Base-by-base conservation (phyloP, 352 stramenopile genomes). In the Phytopythium montanum region DNA sequence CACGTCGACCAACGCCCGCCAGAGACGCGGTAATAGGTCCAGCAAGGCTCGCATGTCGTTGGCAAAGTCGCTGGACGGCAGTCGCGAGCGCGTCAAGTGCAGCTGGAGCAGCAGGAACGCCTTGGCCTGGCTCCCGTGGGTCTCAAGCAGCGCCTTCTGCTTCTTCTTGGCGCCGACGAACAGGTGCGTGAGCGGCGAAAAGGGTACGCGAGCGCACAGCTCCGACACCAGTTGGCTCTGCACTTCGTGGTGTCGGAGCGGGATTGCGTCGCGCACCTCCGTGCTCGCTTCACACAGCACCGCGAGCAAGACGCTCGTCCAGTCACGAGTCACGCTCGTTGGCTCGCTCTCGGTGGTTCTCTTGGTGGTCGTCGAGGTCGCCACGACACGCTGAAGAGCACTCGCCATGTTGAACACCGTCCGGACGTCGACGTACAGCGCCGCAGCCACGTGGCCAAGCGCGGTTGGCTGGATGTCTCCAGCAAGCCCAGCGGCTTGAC, bases 171-270 rank as follows among this genome's bases (percentile, higher is more conserved):
- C 38, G 14, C 61, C 65, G 21, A 56, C 25, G 31, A 84, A 89
- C 50, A 92, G 61, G 56, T 82, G 49, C 29, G 76, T 83, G 45
- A 90, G 54, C 0, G 82, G 82, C 9, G 82, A 89, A 31, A 75
- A 86, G 38, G 65, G 70, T 25, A 92, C 82, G 33, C 82, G 78
- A 0, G 64, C 68, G 52, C 78, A 87, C 23, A 90, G 50, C 39
- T 90, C 76, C 0, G 50, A 28, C 23, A 87, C 69, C 1, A 92
- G 56, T 19, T 81, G 70, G 52, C 78, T 90, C 65, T 95, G 76
- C 62, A 99, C 90, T 75, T 99, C 98, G 65, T 99, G 98, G 72
- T 99, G 97, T 5, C 98, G 90, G 39, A 99, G 82, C 26, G 97
- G 97, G 45, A 87, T 79, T 10, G 98, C 76, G 52, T 99, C 95